These are phyloP conservation scores for Rhodotorula taiwanensis DNA, from an alignment of 768 basidiomycete genomes.

Conservation along the genomic window DNA sequence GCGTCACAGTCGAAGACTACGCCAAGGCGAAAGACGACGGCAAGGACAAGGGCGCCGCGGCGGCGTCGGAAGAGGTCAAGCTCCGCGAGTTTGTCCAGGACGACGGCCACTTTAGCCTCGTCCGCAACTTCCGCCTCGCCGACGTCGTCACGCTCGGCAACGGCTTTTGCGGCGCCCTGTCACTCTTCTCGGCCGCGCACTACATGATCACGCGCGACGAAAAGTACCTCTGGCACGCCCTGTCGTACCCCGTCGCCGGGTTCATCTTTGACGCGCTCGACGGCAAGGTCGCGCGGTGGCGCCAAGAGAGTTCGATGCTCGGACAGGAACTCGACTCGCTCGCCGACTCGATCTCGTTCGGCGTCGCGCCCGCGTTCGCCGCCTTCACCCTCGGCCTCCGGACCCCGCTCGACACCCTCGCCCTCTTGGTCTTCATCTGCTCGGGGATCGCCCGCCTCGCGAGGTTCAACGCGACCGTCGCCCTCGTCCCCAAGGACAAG, in stretches of 20 bases:
- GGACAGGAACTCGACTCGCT: slow-evolving; percentile 96
- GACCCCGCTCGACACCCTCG: slow-evolving; percentile 80
- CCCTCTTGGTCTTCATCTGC: slow-evolving; percentile 84
- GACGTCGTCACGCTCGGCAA: slow-evolving; percentile 99
- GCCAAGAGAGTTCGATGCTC: slow-evolving; percentile 86
- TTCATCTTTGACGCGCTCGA: slow-evolving; percentile 97
- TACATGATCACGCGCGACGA: slow-evolving; percentile 76
- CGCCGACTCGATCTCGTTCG: slow-evolving; percentile 95
- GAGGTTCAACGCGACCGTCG: slow-evolving; percentile 97
- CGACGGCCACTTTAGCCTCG: slow-evolving; percentile 93
- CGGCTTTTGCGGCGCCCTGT: slow-evolving; percentile 93
- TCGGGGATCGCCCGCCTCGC: slow-evolving; percentile 94
- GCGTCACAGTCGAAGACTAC: background rate
- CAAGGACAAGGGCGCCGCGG: slow-evolving; percentile 17
- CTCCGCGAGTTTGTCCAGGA: slow-evolving; percentile 79
- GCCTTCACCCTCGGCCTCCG: slow-evolving; percentile 77
- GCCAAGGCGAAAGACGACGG: background rate
- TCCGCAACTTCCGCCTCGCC: slow-evolving; percentile 94
- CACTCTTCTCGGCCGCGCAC: slow-evolving; percentile 83
- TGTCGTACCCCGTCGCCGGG: slow-evolving; percentile 79
- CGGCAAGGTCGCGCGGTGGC: slow-evolving; percentile 96
- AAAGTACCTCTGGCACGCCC: slow-evolving; percentile 76
- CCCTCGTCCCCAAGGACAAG: slow-evolving; percentile 76
- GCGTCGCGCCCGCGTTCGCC: slow-evolving; percentile 91
- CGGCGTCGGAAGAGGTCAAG: too few species aligned